These are phyloP conservation scores for Cinchona pubescens DNA, from an alignment of 257 asterid genomes.

Conservation along the genomic window DNA sequence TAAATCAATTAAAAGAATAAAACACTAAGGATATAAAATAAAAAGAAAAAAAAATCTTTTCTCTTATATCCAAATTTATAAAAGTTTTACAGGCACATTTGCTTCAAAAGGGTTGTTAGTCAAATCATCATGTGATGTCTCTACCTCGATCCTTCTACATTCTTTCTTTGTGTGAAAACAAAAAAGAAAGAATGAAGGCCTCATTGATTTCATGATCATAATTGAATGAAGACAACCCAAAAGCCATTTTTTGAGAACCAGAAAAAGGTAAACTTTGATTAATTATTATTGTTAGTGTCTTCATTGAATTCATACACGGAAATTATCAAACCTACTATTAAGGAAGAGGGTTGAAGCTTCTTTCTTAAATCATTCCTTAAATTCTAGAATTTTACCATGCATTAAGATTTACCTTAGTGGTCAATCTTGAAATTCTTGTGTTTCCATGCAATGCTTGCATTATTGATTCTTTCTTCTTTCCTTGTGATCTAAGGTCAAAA, in stretches of 20 bases:
- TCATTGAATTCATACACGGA: slow-evolving; percentile 6
- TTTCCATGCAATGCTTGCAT: slow-evolving; percentile 5
- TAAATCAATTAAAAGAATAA: background rate
- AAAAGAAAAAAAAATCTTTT: background rate
- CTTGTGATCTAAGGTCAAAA: background rate
- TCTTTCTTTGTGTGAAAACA: background rate
- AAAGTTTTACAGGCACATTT: background rate
- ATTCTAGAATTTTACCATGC: background rate
- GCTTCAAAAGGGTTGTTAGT: background rate
- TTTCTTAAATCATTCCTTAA: slow-evolving; percentile 17
- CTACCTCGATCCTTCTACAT: background rate
- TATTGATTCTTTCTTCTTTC: background rate
- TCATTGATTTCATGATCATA: background rate
- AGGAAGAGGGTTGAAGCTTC: slow-evolving; percentile 9
- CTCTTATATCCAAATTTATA: background rate
- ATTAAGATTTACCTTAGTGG: too few species aligned
- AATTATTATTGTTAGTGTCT: background rate
- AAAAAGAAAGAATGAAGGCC: background rate
- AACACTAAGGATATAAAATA: background rate
- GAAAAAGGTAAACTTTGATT: background rate
- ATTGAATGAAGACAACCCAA: background rate
- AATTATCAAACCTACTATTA: background rate
- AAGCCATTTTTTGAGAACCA: background rate
- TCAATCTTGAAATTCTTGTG: slow-evolving; percentile 7
- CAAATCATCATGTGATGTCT: slow-evolving; percentile 1